phyloP scores from a whole-genome alignment of 2,329 filamentous ascomycete genomes.

The Aspergillus felis region DNA sequence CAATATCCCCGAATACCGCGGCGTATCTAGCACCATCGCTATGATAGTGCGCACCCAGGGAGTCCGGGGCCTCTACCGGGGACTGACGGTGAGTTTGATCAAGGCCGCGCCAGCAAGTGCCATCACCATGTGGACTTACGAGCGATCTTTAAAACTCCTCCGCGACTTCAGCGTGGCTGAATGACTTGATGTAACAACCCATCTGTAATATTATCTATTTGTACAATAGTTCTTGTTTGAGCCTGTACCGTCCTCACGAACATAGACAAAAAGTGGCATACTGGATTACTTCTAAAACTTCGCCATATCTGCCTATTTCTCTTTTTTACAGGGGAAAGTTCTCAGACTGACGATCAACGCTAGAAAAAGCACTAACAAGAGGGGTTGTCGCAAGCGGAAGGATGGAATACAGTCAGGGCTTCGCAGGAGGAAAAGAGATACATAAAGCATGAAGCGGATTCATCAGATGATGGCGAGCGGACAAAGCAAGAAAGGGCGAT shows the following conservation, averaged over 20 bases:
- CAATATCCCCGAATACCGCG: constrained; percentile 80
- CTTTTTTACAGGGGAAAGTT: not conserved
- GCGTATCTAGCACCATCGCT: constrained; percentile 62
- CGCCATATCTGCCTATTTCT: not conserved
- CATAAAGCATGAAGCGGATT: constrained; percentile 17
- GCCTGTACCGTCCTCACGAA: not conserved
- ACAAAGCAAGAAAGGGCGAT: constrained; percentile 2
- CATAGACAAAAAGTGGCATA: not conserved
- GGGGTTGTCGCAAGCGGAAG: constrained; percentile 22
- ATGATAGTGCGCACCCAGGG: constrained; percentile 72
- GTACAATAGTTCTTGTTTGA: not conserved
- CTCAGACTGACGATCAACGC: constrained; percentile 6
- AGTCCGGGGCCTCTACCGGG: constrained; percentile 75
- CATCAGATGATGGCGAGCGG: constrained; percentile 6
- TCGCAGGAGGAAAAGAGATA: constrained; percentile 10
- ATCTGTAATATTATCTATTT: not conserved
- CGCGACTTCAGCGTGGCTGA: constrained; percentile 32
- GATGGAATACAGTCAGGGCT: constrained; percentile 10
- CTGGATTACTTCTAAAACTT: not conserved
- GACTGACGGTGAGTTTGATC: constrained; percentile 79
- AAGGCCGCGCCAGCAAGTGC: constrained; percentile 94
- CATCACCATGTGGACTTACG: constrained; percentile 93
- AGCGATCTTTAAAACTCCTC: constrained; percentile 64
- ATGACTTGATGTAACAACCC: not conserved
- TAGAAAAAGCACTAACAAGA: constrained; percentile 17